Evolutionary conservation across 2,329 filamentous ascomycete species (phyloP).

Genomic region (Elsinoe perseae): DNA sequence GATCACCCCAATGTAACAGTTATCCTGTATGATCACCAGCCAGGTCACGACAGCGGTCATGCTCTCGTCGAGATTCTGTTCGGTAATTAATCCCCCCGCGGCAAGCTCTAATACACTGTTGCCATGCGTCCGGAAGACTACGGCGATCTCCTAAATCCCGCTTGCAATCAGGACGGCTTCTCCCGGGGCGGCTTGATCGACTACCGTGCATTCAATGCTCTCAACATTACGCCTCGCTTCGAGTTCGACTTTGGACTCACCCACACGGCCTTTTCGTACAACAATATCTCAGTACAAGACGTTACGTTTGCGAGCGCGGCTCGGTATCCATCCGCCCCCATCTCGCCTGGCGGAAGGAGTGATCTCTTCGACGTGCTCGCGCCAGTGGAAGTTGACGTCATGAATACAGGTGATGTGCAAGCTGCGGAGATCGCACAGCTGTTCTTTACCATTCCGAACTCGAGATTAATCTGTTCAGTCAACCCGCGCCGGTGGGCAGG

Average conservation of each 20-base stretch:
- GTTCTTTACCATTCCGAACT: conserved; percentile 30
- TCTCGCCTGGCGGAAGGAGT: conserved; percentile 50
- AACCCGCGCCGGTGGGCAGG: conserved; percentile 21
- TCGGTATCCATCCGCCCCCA: conserved; percentile 44
- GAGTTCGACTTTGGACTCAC: conserved; percentile 40
- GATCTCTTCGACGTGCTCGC: conserved; percentile 57
- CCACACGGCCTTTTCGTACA: conserved; percentile 39
- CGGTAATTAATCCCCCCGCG: conserved; percentile 67
- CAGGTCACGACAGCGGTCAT: conserved; percentile 78
- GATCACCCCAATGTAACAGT: conserved; percentile 56
- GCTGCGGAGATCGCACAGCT: conserved; percentile 52
- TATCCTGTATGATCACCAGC: conserved; percentile 74
- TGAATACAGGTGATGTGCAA: conserved; percentile 51
- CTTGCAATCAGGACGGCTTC: conserved; percentile 28
- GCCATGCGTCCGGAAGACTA: conserved; percentile 68
- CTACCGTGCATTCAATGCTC: conserved; percentile 38
- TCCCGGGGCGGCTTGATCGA: conserved; percentile 41
- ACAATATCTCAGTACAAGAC: conserved; percentile 24
- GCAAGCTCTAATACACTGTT: conserved; percentile 82
- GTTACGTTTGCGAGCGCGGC: conserved; percentile 48
- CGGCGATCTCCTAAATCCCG: conserved; percentile 23
- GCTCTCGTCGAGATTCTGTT: conserved; percentile 74
- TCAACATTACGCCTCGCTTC: conserved; percentile 36
- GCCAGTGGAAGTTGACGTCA: conserved; percentile 50
- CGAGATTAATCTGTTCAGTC: not conserved